Conservation (phyloP, 2,329 filamentous ascomycete species). For the Cladosporium sp. region DNA sequence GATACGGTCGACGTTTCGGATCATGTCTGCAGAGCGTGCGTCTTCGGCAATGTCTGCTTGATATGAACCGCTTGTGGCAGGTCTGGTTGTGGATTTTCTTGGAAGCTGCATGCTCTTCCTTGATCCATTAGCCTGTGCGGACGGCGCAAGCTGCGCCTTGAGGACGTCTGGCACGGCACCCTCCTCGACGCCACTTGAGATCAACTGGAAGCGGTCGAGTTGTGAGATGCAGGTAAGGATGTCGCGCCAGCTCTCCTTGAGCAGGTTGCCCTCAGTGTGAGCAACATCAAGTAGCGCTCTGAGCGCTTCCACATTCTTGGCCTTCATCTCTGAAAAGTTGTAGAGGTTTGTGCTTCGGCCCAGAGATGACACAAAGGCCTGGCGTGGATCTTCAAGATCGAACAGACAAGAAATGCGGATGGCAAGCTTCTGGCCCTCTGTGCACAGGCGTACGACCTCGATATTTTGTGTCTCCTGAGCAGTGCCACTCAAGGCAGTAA, state of each 20-base stretch:
- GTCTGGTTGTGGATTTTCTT: constrained; percentile 47
- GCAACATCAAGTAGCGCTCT: constrained; percentile 89
- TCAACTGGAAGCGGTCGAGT: constrained; percentile 88
- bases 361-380: constrained; percentile 89
- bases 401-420: constrained; percentile 92
- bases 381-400: constrained; percentile 84
- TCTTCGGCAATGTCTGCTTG: constrained; percentile 83
- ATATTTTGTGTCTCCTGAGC: constrained; percentile 92
- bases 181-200: constrained; percentile 92
- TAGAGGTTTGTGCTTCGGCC: constrained; percentile 94
- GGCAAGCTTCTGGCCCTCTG: constrained; percentile 92
- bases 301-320: constrained; percentile 92
- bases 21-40: constrained; percentile 85
- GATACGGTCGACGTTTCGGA: constrained; percentile 89
- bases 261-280: constrained; percentile 83
- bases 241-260: constrained; percentile 92
- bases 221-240: constrained; percentile 93
- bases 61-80: constrained; percentile 42
- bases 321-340: constrained; percentile 89
- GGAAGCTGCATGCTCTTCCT: constrained; percentile 51
- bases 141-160: constrained; percentile 49
- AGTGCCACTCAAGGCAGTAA: constrained; percentile 88
- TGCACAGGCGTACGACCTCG: constrained; percentile 84
- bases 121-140: constrained; percentile 16
- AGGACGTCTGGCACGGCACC: constrained; percentile 88